Base-by-base conservation (phyloP, 148 eudicot species). In the Linanthus parryae region DNA sequence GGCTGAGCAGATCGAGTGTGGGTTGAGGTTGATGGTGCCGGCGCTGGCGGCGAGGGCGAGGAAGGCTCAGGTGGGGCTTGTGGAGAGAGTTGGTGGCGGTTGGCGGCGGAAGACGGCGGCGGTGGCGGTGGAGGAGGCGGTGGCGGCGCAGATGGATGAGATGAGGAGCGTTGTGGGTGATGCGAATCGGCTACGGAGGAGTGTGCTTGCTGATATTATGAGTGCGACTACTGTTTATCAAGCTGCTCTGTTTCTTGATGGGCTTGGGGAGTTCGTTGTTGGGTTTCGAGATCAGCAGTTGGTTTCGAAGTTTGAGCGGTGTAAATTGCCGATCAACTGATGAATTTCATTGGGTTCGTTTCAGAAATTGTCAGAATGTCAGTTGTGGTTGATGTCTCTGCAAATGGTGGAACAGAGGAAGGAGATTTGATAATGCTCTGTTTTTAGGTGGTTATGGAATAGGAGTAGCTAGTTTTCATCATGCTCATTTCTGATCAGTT, bases 21-120 rank as follows among this genome's bases (percentile, higher is more conserved):
- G 89, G 49, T 18, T 86, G 68, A 68, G 98, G 72, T 62, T 86
- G 30, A 86, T 83, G 84, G 94, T 79, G 43, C 95, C 97, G 1
- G 67, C 81, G 0, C 54, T 91, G 48, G 68, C 51, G 48, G 71
- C 71, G 3, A 74, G 95, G 2, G 66, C 68, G 4, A 51, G 88
- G 28, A 65, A 69, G 2, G 79, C 88, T 9, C 95, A 85, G 76
- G 71, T 59, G 14, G 63, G 5, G 55, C 29, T 89, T 27, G 69
- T 77, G 42, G 73, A 35, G 17, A 73, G 64, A 26, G 50, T 82
- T 35, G 88, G 69, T 26, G 46, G 7, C 14, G 77, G 57, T 38
- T 83, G 85, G 86, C 58, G 45, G 26, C 18, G 48, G 26, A 58
- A 50, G 52, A 54, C 3, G 15, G 64, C 5, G 26, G 44, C 43